These are phyloP conservation scores for Botrytis deweyae DNA, from an alignment of 2,329 filamentous ascomycete genomes.

Conservation along the genomic window DNA sequence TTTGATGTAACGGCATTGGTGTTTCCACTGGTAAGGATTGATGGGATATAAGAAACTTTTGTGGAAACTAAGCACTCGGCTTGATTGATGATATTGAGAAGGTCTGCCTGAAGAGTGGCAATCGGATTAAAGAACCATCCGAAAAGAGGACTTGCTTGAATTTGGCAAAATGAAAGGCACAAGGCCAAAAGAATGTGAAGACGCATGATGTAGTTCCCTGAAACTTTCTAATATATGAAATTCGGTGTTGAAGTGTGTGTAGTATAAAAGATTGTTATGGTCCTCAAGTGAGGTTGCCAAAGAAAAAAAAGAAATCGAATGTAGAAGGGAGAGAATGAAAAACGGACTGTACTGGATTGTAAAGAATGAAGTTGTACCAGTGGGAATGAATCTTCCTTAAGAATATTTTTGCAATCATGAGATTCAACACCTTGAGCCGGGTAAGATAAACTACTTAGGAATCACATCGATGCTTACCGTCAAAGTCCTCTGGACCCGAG, in stretches of 20 bases:
- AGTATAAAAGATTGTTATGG: neutral
- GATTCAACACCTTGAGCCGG: neutral
- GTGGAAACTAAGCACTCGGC: neutral
- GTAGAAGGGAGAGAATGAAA: neutral
- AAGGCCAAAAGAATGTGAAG: slow-evolving; percentile 15
- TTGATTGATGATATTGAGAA: neutral
- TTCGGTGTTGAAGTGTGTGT: neutral
- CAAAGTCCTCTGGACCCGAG: neutral
- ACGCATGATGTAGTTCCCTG: neutral
- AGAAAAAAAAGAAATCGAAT: neutral
- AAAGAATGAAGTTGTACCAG: slow-evolving; percentile 1
- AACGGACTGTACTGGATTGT: neutral
- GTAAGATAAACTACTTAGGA: neutral
- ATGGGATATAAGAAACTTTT: neutral
- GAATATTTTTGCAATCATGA: neutral
- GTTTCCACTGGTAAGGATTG: neutral
- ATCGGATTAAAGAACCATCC: slow-evolving; percentile 1
- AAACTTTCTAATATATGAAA: neutral
- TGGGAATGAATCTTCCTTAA: slow-evolving; percentile 10
- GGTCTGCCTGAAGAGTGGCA: slow-evolving; percentile 2
- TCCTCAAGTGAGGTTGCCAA: slow-evolving; percentile 9
- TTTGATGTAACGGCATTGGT: neutral
- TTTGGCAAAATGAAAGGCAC: slow-evolving; percentile 2
- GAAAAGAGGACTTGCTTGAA: neutral
- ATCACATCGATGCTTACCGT: neutral